Base-by-base conservation (phyloP, 2,329 filamentous ascomycete genomes). In the Thielaviopsis ethacetica region DNA sequence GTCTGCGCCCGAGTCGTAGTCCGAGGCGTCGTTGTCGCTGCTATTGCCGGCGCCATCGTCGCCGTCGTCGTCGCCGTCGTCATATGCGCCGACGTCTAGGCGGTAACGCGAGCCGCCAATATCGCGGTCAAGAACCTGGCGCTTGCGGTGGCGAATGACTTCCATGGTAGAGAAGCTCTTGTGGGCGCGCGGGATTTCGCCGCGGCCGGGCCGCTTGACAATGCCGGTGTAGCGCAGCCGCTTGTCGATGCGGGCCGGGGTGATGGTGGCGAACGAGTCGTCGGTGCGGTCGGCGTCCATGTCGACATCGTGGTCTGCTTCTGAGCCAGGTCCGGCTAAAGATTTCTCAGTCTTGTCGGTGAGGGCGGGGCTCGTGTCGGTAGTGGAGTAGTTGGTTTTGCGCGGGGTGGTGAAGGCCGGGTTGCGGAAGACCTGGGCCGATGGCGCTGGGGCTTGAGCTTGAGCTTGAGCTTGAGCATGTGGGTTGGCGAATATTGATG, bases 341-440 rank as follows among this genome's bases (percentile, higher is more conserved):
- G 41, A 3, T 19, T n/a, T 47, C 5, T 47, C 79, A 0, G 81
- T 82, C 49, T 67, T 71, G 63, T 84, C 81, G 52, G 78, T 82
- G 65, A 72, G 70, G 26, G 77, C 78, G 19, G 82, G 82, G 62
- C 81, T 84, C 19, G 79, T 78, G 62, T 85, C 82, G 51, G 76
- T 74, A 65, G 83, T 80, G 3, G 80, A 81, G 54, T 79, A 69
- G 2, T 72, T 66, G 17, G 75, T 79, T 61, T 76, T 79, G 54
- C 82, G 77, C 0, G 81, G 82, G 0, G 82, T 85, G 1, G 78
- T 83, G 63, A 85, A 85, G 2, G 81, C 77, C 0, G 81, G 79
- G 63, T 84, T 84, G 22, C 81, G 77, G 62, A 84, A 84, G 0
- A 75, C 72, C 15, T 78, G 72, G 0, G 75, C 77, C 0, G 72